Evolutionary conservation across 768 basidiomycete species (phyloP), one percentile per base, ranked within the genome.

Genomic region (Pleurotus salmoneostramineus): DNA sequence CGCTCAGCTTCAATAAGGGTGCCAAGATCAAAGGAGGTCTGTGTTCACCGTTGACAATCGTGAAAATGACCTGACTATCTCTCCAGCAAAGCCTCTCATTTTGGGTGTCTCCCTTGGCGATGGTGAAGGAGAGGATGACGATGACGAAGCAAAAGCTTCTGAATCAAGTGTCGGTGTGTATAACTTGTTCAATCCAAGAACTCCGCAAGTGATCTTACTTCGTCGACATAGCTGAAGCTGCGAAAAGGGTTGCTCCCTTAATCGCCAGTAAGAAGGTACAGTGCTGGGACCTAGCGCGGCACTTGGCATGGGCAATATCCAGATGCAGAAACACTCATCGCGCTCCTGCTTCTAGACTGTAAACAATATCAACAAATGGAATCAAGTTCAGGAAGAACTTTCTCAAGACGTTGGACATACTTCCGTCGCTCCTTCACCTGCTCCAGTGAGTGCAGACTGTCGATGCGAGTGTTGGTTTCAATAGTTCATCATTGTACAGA

Each of bases 321-420:
- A 55, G 46, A 36, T 34, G 42, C 47, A 48, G 42, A 12, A 48
- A 47, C 35, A 32, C 47, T 31, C 2, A 33, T 49, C 48, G 51
- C 44, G 40, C 60, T 40, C 56, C 57, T 48, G 57, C 57, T 44
- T 68, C 15, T 68, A 97, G 93, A 91, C 87, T 46, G 90, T 83
- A 50, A 90, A 83, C 69, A 94, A 95, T 65, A 98, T 99, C 68
- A 87, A 82, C 65, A 98, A 98, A 69, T 99, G 96, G 97, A 98
- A 95, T 68, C 89, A 88, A 74, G 92, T 95, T 7, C 93, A 96
- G 72, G 89, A 88, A 72, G 95, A 94, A 65, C 79, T 97, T 50
- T 83, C 81, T 36, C 78, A 83, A 59, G 71, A 76, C 44, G 57
- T 73, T 34, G 67, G 65, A 58, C 60, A 65, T 46, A 66, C 33